Evolutionary conservation across 192 early-diverging fungal genomes (phyloP).

Genomic region (Geranomyces variabilis): DNA sequence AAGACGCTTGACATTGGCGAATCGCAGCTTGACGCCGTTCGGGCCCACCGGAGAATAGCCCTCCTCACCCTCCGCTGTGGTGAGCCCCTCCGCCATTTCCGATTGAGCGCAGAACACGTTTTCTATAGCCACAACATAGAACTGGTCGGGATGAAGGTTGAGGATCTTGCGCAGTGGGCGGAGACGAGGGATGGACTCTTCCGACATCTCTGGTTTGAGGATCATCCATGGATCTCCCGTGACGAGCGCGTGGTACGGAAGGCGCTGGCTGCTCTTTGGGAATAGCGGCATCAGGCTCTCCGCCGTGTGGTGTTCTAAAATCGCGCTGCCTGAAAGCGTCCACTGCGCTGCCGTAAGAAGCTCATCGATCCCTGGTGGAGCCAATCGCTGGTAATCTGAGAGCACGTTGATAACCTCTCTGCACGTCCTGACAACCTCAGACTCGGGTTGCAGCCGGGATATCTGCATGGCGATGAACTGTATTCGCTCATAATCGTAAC

Average conservation of each 20-base stretch:
- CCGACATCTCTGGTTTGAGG: slow-evolving; percentile 56
- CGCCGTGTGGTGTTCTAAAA: not conserved
- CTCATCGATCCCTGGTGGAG: slow-evolving; percentile 51
- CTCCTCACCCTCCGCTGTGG: not conserved
- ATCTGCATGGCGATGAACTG: slow-evolving; percentile 61
- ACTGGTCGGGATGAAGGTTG: slow-evolving; percentile 58
- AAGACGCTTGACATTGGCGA: slow-evolving; percentile 56
- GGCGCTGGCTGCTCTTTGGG: slow-evolving; percentile 45
- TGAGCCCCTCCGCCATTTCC: not conserved
- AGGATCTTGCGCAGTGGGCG: slow-evolving; percentile 60
- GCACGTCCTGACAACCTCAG: slow-evolving; percentile 44
- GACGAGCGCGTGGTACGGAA: slow-evolving; percentile 67
- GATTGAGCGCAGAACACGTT: slow-evolving; percentile 40
- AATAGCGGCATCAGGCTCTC: slow-evolving; percentile 31
- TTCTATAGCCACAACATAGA: slow-evolving; percentile 67
- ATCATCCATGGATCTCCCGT: slow-evolving; percentile 48
- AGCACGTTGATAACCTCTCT: slow-evolving; percentile 58
- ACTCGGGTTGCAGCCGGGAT: slow-evolving; percentile 50
- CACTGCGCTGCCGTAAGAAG: slow-evolving; percentile 28
- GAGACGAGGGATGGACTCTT: slow-evolving; percentile 55
- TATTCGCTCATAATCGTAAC: slow-evolving; percentile 70
- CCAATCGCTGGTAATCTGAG: slow-evolving; percentile 53
- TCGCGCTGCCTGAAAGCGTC: not conserved
- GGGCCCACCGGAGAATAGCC: not conserved
- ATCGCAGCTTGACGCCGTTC: slow-evolving; percentile 7